These are phyloP conservation scores for Exophiala phaeomuriformis DNA, from an alignment of 2,329 filamentous ascomycete species.

Conservation along the genomic window DNA sequence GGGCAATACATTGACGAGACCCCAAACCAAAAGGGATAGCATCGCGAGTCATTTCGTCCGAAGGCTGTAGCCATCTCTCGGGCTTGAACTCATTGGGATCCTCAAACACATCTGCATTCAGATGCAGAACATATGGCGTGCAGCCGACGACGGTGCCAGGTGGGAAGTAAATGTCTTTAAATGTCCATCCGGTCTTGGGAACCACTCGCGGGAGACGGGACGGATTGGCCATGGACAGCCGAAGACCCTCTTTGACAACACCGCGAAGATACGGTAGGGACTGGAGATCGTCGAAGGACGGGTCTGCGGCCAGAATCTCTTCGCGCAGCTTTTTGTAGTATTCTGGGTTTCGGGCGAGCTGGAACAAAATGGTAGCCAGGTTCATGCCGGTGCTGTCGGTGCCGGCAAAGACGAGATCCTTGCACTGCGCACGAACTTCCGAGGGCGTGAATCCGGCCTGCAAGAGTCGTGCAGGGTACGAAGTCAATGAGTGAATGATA, in stretches of 20 bases:
- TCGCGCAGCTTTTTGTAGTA: conserved; percentile 28
- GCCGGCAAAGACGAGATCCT: conserved; percentile 42
- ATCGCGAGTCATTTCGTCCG: conserved; percentile 37
- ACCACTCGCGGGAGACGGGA: conserved; percentile 45
- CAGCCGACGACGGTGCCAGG: conserved; percentile 42
- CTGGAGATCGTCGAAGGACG: conserved; percentile 29
- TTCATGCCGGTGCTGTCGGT: conserved; percentile 50
- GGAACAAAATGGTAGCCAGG: conserved; percentile 43
- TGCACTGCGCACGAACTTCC: conserved; percentile 27
- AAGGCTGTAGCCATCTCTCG: conserved; percentile 42
- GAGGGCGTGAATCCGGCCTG: conserved; percentile 21
- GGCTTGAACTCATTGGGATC: conserved; percentile 41
- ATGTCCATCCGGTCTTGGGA: conserved; percentile 35
- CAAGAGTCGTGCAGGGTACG: conserved; percentile 25
- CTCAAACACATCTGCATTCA: conserved; percentile 39
- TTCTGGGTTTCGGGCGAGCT: conserved; percentile 39
- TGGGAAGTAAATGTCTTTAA: conserved; percentile 36
- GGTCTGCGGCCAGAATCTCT: conserved; percentile 19
- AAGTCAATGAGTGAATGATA: conserved; percentile 13
- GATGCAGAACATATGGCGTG: conserved; percentile 42
- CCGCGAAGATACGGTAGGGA: conserved; percentile 42
- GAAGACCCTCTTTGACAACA: conserved; percentile 45
- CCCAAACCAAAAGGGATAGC: conserved; percentile 47
- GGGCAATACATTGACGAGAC: conserved; percentile 44
- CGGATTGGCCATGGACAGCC: conserved; percentile 47